These are phyloP conservation scores for Oenanthe sinensis DNA, from an alignment of 129 eudicot species.

Conservation along the genomic window DNA sequence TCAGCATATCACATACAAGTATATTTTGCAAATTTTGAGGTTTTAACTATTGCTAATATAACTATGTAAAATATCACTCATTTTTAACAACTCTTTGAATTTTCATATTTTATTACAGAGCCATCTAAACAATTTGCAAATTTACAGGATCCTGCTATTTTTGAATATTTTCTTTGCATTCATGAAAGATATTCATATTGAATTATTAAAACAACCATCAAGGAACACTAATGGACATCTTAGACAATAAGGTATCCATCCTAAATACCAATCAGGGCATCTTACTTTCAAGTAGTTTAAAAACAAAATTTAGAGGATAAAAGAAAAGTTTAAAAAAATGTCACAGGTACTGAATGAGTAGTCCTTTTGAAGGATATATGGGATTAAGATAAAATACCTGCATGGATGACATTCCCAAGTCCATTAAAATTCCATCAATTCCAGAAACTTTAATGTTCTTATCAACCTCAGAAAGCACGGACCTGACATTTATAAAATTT, in stretches of 20 bases:
- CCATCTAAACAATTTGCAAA: neutral
- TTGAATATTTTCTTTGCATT: neutral
- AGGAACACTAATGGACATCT: neutral
- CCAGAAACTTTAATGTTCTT: constrained; percentile 42
- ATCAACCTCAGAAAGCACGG: constrained; percentile 56
- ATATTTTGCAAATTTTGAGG: neutral
- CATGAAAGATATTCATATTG: neutral
- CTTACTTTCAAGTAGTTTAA: neutral
- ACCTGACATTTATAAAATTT: constrained; percentile 55
- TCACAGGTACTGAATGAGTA: neutral
- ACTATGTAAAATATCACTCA: neutral
- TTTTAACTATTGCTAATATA: neutral
- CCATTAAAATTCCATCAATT: constrained; percentile 81
- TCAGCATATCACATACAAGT: neutral
- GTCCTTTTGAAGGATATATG: neutral
- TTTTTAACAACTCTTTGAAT: neutral
- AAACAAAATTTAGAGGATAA: neutral
- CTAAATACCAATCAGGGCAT: neutral
- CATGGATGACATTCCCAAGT: constrained; percentile 99
- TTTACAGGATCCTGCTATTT: neutral
- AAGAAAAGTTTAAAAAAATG: neutral
- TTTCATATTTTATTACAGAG: neutral
- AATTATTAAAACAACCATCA: neutral
- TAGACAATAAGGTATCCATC: no score
- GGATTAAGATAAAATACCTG: constrained; percentile 43